Conservation (phyloP, 2,329 filamentous ascomycete species). For the Septoria linicola region DNA sequence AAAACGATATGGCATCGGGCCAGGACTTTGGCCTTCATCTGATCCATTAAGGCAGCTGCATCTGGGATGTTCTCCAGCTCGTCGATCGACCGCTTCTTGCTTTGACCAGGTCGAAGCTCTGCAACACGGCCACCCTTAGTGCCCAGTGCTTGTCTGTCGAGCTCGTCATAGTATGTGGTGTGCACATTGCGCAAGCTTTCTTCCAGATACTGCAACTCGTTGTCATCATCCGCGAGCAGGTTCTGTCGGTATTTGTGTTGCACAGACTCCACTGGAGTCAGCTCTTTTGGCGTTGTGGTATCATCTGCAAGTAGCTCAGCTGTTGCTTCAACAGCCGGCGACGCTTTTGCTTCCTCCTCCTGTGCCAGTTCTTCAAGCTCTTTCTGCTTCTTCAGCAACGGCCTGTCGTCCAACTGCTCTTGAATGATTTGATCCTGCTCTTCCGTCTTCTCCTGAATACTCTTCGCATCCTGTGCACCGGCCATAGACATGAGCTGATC, state of each 20-base stretch:
- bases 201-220: conserved; percentile 75
- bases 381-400: conserved; percentile 88
- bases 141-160: conserved; percentile 58
- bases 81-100: conserved; percentile 49
- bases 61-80: conserved; percentile 70
- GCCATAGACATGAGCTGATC: conserved; percentile 77
- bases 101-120: conserved; percentile 53
- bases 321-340: conserved; percentile 50
- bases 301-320: conserved; percentile 37
- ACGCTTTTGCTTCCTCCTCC: conserved; percentile 65
- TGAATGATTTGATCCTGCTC: conserved; percentile 86
- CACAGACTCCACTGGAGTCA: conserved; percentile 23
- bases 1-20: conserved; percentile 76
- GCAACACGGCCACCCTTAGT: conserved; percentile 49
- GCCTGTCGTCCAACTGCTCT: conserved; percentile 84
- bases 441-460: conserved; percentile 72
- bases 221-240: conserved; percentile 82
- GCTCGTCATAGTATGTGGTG: conserved; percentile 75
- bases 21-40: conserved; percentile 75
- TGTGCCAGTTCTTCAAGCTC: conserved; percentile 68
- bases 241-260: conserved; percentile 62
- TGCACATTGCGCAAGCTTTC: conserved; percentile 75
- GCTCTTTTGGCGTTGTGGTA: conserved; percentile 39
- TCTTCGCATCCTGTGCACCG: conserved; percentile 64
- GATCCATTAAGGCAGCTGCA: conserved; percentile 77